Conservation (phyloP, 2,329 filamentous ascomycete species). For the Monilinia fructigena region DNA sequence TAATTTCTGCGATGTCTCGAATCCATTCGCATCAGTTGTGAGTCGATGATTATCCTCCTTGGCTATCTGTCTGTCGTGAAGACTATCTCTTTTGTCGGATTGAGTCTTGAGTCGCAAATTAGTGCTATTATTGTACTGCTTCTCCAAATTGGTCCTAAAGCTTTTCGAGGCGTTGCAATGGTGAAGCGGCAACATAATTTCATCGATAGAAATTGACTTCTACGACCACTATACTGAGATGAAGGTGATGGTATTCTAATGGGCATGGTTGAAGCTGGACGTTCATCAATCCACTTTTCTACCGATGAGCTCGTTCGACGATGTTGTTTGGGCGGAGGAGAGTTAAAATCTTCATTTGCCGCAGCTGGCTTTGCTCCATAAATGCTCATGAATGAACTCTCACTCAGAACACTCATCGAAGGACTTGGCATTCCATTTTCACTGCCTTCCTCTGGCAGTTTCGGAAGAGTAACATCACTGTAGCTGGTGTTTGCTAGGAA, state of each 20-base stretch:
- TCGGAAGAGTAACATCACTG: conserved; percentile 52
- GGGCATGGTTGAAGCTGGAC: conserved; percentile 28
- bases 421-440: conserved; percentile 52
- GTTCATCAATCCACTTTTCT: conserved; percentile 40
- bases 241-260: conserved; percentile 18
- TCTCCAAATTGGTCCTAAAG: conserved; percentile 39
- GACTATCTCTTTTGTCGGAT: not conserved
- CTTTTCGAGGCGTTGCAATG: conserved; percentile 52
- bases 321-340: conserved; percentile 26
- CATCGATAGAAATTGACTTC: conserved; percentile 47
- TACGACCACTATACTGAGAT: conserved; percentile 24
- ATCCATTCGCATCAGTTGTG: conserved; percentile 41
- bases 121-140: conserved; percentile 18
- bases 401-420: conserved; percentile 62
- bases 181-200: conserved; percentile 51
- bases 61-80: conserved; percentile 25
- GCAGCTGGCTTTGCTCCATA: conserved; percentile 51
- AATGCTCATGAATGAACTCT: conserved; percentile 65
- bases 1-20: conserved; percentile 37
- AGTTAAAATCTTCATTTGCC: conserved; percentile 25
- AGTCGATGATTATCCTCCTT: conserved; percentile 27
- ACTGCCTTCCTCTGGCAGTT: conserved; percentile 44
- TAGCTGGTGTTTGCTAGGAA: conserved; percentile 42
- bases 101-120: conserved; percentile 10
- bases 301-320: conserved; percentile 31